These are phyloP conservation scores for Yarrowia sp. DNA, from an alignment of 805 yeast species.

Conservation along the genomic window DNA sequence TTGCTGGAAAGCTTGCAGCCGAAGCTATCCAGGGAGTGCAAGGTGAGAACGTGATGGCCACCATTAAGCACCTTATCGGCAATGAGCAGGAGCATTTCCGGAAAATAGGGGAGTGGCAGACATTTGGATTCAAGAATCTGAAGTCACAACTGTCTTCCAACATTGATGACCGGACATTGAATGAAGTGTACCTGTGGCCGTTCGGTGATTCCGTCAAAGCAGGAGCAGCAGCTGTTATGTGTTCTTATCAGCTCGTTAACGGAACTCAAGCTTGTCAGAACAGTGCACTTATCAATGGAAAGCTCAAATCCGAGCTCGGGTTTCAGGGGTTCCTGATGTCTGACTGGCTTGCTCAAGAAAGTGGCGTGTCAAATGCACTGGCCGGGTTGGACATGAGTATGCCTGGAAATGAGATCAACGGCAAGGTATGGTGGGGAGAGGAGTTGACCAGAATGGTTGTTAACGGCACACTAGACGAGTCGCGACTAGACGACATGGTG, in stretches of 20 bases:
- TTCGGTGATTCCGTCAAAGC: conserved; percentile 67
- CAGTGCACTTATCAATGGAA: conserved; percentile 59
- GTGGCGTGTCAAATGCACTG: conserved; percentile 62
- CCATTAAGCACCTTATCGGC: conserved; percentile 62
- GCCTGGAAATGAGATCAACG: conserved; percentile 57
- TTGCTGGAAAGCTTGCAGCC: conserved; percentile 62
- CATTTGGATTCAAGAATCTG: conserved; percentile 44
- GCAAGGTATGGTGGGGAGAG: conserved; percentile 58
- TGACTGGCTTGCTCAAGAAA: conserved; percentile 67
- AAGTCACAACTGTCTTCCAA: conserved; percentile 58
- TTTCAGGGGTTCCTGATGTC: conserved; percentile 72
- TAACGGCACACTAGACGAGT: conserved; percentile 62
- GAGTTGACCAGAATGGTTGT: conserved; percentile 61
- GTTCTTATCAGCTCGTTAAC: conserved; percentile 64
- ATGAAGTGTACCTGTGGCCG: conserved; percentile 69
- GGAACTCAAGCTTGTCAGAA: conserved; percentile 67
- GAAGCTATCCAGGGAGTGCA: conserved; percentile 63
- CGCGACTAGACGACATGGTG: conserved; percentile 67
- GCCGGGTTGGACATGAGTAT: conserved; percentile 71
- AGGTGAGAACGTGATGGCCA: conserved; percentile 64
- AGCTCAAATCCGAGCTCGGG: conserved; percentile 66
- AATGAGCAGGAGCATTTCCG: conserved; percentile 70
- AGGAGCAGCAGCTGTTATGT: conserved; percentile 66
- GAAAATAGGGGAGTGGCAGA: conserved; percentile 57
- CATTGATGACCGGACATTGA: conserved; percentile 66